Evolutionary conservation across 306 rosid species (phyloP).

Genomic region (Acmispon strigosus): DNA sequence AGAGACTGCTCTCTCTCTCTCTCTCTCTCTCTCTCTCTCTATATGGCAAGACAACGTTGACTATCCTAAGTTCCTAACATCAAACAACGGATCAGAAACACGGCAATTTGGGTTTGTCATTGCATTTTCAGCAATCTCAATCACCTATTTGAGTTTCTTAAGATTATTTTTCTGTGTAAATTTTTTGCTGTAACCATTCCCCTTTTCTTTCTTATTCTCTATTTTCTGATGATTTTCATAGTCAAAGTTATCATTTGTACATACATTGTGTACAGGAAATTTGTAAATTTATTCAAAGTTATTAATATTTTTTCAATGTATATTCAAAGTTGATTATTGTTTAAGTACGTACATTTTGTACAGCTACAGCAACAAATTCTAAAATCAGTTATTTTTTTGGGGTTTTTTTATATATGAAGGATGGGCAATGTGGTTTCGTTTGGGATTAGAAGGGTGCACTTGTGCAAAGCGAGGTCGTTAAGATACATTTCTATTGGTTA

Average conservation of each 20-base stretch:
- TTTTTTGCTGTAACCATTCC: background rate
- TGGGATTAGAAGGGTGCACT: background rate
- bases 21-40: background rate
- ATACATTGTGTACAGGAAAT: constrained; percentile 15
- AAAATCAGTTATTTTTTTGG: no score
- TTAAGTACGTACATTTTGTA: background rate
- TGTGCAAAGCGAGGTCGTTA: background rate
- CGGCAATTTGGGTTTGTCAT: background rate
- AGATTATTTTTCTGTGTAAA: background rate
- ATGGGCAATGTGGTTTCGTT: no score
- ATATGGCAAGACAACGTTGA: constrained; percentile 5
- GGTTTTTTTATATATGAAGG: no score
- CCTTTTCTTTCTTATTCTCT: background rate
- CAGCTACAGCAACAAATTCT: background rate
- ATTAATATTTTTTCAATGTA: background rate
- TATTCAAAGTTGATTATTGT: constrained; percentile 7
- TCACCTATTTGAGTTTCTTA: background rate
- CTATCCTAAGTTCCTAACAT: background rate
- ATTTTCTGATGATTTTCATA: background rate
- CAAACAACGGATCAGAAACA: background rate
- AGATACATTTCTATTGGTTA: no score
- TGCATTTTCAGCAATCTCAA: background rate
- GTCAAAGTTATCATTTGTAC: constrained; percentile 14
- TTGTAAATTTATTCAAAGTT: constrained; percentile 18
- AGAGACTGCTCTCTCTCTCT: background rate